Evolutionary conservation across 2,329 filamentous ascomycete species (phyloP).

Genomic region (Leptographium procerum): DNA sequence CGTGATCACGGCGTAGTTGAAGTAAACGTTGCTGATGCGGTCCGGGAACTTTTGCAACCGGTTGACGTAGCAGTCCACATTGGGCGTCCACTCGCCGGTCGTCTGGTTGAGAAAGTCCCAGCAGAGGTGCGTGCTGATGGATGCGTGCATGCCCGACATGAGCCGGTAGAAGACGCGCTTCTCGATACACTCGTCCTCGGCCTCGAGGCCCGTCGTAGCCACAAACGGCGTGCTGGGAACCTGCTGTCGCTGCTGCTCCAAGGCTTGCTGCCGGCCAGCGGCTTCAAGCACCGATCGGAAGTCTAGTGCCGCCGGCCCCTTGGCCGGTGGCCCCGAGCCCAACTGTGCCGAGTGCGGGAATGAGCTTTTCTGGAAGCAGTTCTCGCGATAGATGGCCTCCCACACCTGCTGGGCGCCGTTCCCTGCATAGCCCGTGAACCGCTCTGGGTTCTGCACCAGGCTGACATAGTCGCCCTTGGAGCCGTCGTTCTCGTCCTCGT

Average conservation of each 20-base stretch:
- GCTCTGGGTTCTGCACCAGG: slow-evolving; percentile 82
- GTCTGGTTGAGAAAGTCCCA: slow-evolving; percentile 94
- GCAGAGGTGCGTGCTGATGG: slow-evolving; percentile 92
- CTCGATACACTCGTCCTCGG: slow-evolving; percentile 88
- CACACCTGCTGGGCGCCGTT: slow-evolving; percentile 80
- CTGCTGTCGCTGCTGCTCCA: slow-evolving; percentile 47
- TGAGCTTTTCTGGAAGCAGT: slow-evolving; percentile 72
- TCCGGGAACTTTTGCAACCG: slow-evolving; percentile 80
- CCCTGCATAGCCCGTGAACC: slow-evolving; percentile 89
- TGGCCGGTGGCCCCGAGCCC: slow-evolving; percentile 28
- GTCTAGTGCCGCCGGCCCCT: slow-evolving; percentile 44
- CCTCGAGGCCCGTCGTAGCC: slow-evolving; percentile 55
- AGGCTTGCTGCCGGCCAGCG: slow-evolving; percentile 47
- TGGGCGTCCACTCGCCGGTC: slow-evolving; percentile 86
- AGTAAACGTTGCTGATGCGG: slow-evolving; percentile 93
- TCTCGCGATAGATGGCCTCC: slow-evolving; percentile 94
- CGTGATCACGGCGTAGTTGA: slow-evolving; percentile 94
- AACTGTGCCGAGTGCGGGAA: slow-evolving; percentile 49
- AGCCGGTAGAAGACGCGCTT: slow-evolving; percentile 98
- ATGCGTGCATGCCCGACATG: slow-evolving; percentile 95
- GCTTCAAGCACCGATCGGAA: slow-evolving; percentile 50
- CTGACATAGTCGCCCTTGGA: slow-evolving; percentile 95
- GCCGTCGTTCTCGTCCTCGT: slow-evolving; percentile 78
- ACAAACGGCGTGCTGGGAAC: slow-evolving; percentile 46
- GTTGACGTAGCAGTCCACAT: slow-evolving; percentile 75